Percentiles rank a stretch among this genome's conserved stretches.
Conservation (phyloP, 306 rosid genomes). For the Vachellia pachyceras region DNA sequence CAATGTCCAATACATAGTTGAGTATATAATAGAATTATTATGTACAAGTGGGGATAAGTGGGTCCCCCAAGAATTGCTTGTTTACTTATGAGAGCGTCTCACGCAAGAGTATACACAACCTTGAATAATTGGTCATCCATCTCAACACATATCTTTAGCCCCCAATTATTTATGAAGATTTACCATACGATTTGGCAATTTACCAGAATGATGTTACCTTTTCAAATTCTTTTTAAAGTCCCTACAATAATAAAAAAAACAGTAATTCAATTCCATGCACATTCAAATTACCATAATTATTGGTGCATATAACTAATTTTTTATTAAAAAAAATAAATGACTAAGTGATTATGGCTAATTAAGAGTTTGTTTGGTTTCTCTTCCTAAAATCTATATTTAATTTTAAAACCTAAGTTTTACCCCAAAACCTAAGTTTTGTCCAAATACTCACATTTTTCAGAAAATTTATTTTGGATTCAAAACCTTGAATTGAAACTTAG, state of each 20-base stretch:
- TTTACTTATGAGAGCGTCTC: conserved; percentile 46
- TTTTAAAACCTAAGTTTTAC: too few species aligned
- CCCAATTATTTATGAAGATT: conserved; percentile 18
- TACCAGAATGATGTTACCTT: conserved; percentile 26
- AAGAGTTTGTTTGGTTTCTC: too few species aligned
- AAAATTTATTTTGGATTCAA: too few species aligned
- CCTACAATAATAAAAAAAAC: not conserved
- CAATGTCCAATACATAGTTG: conserved; percentile 8
- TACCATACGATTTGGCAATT: not conserved
- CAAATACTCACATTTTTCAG: too few species aligned
- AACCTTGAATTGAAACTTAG: too few species aligned
- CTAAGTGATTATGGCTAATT: too few species aligned
- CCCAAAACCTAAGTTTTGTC: too few species aligned
- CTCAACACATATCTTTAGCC: not conserved
- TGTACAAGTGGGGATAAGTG: conserved; percentile 37
- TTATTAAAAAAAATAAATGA: too few species aligned
- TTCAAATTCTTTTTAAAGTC: not conserved
- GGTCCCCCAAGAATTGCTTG: conserved; percentile 36
- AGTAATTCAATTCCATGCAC: not conserved
- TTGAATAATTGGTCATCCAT: conserved; percentile 20
- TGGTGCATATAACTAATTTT: not conserved
- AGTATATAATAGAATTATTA: not conserved
- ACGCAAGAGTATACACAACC: conserved; percentile 54
- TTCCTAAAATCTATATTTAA: too few species aligned
- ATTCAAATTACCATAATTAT: not conserved